Evolutionary conservation across 805 yeast genomes (phyloP).

Genomic region (Metschnikowia gelsemii): DNA sequence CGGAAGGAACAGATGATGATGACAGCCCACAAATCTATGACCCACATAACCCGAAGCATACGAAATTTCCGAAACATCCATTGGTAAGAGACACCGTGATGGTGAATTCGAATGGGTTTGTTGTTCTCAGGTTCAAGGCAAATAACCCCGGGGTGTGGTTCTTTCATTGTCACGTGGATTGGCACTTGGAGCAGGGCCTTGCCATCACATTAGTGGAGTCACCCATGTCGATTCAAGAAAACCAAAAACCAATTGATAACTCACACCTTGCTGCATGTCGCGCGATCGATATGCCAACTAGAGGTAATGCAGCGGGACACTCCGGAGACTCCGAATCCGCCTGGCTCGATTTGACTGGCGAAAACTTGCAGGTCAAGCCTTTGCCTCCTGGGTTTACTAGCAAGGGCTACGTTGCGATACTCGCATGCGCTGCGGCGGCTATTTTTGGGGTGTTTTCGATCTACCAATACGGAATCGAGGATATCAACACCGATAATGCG

Average conservation of each 20-base stretch:
- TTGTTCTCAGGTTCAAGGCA: slow-evolving; percentile 71
- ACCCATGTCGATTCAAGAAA: slow-evolving; percentile 49
- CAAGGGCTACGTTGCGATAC: slow-evolving; percentile 67
- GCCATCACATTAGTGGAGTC: slow-evolving; percentile 73
- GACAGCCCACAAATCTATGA: slow-evolving; percentile 53
- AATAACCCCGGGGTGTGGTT: slow-evolving; percentile 94
- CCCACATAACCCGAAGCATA: slow-evolving; percentile 38
- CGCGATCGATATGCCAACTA: slow-evolving; percentile 42
- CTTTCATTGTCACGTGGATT: slow-evolving; percentile 88
- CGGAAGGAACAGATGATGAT: slow-evolving; percentile 50
- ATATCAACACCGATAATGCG: slow-evolving; percentile 51
- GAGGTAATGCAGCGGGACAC: slow-evolving; percentile 71
- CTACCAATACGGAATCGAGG: slow-evolving; percentile 64
- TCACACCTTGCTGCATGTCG: slow-evolving; percentile 53
- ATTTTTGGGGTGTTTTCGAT: slow-evolving; percentile 61
- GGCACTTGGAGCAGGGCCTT: slow-evolving; percentile 82
- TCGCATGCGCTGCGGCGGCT: slow-evolving; percentile 53
- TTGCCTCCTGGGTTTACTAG: slow-evolving; percentile 70
- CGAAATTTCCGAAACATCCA: slow-evolving; percentile 57
- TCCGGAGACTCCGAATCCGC: slow-evolving; percentile 45
- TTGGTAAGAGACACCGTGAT: slow-evolving; percentile 68
- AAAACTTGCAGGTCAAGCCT: slow-evolving; percentile 57
- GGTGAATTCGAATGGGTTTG: slow-evolving; percentile 65
- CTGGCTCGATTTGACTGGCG: slow-evolving; percentile 60
- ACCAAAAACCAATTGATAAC: slow-evolving; percentile 35